Evolutionary conservation across 495 filamentous ascomycete genomes (phyloP).

Genomic region (Talaromyces nanjingensis): DNA sequence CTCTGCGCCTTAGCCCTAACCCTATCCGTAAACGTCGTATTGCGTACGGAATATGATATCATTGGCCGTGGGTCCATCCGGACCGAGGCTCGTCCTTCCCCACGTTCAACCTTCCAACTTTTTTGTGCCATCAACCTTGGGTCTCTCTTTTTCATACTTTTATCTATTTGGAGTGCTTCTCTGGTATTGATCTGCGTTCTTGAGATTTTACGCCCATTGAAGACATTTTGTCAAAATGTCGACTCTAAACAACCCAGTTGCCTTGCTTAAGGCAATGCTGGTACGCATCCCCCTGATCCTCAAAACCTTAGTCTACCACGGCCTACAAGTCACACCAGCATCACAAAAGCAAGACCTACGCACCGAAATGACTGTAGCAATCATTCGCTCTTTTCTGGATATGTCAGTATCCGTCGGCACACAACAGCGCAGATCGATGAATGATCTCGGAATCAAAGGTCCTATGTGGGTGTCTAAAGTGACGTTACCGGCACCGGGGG

Average conservation of each 20-base stretch:
- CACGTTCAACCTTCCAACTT: not conserved
- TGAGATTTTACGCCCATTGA: not conserved
- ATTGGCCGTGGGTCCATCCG: not conserved
- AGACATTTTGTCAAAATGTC: not conserved
- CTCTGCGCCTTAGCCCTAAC: not conserved
- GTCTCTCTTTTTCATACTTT: not conserved
- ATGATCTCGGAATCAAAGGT: conserved; percentile 66
- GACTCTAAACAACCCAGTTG: conserved; percentile 16
- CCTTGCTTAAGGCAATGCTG: conserved; percentile 42
- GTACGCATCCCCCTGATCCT: conserved; percentile 59
- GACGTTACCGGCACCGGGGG: conserved; percentile 47
- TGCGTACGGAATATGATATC: not conserved
- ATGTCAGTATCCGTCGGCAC: conserved; percentile 44
- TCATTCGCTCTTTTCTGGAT: conserved; percentile 59
- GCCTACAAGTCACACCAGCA: conserved; percentile 56
- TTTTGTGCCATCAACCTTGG: not conserved
- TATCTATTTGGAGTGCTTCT: not conserved
- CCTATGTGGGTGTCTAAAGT: conserved; percentile 73
- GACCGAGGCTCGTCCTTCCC: not conserved
- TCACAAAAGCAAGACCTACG: conserved; percentile 72
- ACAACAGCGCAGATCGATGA: conserved; percentile 53
- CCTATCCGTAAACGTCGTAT: too few relatives aligned
- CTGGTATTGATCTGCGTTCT: not conserved
- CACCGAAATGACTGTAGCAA: conserved; percentile 63
- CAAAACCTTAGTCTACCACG: conserved; percentile 60